phyloP scores from a whole-genome alignment of 2,329 filamentous ascomycete genomes.

The Huntiella bhutanensis region DNA sequence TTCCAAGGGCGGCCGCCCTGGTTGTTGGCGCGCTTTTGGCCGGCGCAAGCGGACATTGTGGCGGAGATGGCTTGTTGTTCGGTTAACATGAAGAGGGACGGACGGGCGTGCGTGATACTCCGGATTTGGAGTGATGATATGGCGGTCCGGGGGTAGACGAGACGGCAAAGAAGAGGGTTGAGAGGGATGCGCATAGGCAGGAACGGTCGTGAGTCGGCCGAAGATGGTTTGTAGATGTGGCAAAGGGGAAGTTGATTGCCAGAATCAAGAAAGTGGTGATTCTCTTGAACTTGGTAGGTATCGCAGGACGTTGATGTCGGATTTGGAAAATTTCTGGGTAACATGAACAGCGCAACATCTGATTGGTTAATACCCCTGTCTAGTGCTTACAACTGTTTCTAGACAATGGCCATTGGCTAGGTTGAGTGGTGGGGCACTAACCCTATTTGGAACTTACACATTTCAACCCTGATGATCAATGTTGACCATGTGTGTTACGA shows the following conservation, averaged over 20 bases:
- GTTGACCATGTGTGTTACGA: no score
- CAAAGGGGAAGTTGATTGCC: no score
- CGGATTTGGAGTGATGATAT: no score
- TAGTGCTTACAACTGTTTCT: no score
- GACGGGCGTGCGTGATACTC: no score
- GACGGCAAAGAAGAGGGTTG: not conserved
- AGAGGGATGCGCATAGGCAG: conserved; percentile 4
- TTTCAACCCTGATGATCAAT: no score
- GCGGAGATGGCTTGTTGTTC: not conserved
- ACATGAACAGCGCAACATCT: conserved; percentile 1
- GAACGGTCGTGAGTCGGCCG: no score
- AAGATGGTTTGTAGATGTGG: no score
- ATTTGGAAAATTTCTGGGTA: conserved; percentile 5
- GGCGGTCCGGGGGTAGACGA: not conserved
- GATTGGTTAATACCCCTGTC: conserved; percentile 5
- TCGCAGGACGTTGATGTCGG: not conserved
- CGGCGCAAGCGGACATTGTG: conserved; percentile 1
- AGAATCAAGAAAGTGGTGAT: no score
- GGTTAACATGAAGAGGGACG: no score
- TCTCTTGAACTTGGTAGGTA: not conserved
- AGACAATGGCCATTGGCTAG: conserved; percentile 2
- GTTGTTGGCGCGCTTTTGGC: conserved; percentile 9
- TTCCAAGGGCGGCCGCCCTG: conserved; percentile 11
- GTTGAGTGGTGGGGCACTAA: not conserved
- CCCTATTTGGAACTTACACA: no score